Evolutionary conservation across 1,284 basidiomycete species (phyloP).

Genomic region (Sporisorium exsertum): DNA sequence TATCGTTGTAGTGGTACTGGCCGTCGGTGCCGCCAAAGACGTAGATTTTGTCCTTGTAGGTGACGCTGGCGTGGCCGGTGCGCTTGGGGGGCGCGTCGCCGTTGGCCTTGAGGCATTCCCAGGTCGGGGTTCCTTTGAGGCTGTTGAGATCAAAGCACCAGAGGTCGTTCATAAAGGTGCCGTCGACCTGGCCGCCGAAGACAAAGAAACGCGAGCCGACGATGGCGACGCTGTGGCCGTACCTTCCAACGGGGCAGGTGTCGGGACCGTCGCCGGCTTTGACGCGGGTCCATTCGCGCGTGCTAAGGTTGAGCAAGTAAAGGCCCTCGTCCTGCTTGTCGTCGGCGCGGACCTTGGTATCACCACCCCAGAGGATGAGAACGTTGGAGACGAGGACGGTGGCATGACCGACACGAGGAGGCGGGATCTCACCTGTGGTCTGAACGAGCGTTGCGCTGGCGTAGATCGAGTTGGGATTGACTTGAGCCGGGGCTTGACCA

Average conservation of each 20-base stretch:
- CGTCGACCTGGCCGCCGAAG: slow-evolving; percentile 95
- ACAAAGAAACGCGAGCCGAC: slow-evolving; percentile 90
- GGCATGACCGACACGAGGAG: slow-evolving; percentile 92
- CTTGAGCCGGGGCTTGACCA: slow-evolving; percentile 15
- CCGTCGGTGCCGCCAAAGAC: slow-evolving; percentile 99
- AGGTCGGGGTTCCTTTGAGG: slow-evolving; percentile 66
- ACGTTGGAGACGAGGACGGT: slow-evolving; percentile 95
- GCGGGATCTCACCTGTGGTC: slow-evolving; percentile 89
- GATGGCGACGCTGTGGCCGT: slow-evolving; percentile 96
- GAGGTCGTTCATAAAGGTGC: slow-evolving; percentile 87
- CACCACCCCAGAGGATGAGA: slow-evolving; percentile 97
- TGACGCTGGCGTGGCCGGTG: slow-evolving; percentile 92
- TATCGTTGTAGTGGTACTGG: slow-evolving; percentile 98
- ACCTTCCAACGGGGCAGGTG: slow-evolving; percentile 83
- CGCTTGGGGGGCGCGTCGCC: slow-evolving; percentile 82
- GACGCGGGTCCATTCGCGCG: slow-evolving; percentile 93
- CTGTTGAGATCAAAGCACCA: slow-evolving; percentile 90
- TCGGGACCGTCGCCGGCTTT: slow-evolving; percentile 61
- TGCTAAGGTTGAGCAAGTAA: slow-evolving; percentile 89
- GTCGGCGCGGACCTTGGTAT: slow-evolving; percentile 80
- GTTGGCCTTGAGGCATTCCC: slow-evolving; percentile 81
- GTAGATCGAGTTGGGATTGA: slow-evolving; percentile 70
- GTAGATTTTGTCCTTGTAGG: slow-evolving; percentile 82
- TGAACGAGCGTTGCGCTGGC: slow-evolving; percentile 72
- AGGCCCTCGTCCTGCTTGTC: slow-evolving; percentile 92